Conservation (phyloP, 1,284 basidiomycete genomes). For the Boletus semigastroideus region DNA sequence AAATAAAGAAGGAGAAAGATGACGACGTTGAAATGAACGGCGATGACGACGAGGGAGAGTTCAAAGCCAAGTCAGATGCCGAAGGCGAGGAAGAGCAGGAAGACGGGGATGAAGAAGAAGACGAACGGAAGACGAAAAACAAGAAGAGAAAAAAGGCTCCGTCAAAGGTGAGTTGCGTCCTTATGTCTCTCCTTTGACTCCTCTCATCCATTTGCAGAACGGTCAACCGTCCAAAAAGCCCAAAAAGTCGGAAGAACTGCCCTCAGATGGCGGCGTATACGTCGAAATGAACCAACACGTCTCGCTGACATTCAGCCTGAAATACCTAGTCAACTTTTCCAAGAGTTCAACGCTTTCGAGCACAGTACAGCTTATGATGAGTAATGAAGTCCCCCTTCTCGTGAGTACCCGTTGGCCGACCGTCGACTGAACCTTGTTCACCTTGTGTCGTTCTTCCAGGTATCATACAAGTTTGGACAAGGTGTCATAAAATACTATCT, state of each 20-base stretch:
- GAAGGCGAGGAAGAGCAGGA: constrained; percentile 58
- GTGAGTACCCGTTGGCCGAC: constrained; percentile 39
- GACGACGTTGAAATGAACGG: constrained; percentile 42
- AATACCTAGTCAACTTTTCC: constrained; percentile 97
- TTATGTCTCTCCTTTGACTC: not conserved
- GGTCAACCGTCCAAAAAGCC: constrained; percentile 50
- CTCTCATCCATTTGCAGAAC: constrained; percentile 38
- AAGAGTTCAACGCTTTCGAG: constrained; percentile 83
- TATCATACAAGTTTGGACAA: constrained; percentile 82
- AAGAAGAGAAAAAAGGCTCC: constrained; percentile 64
- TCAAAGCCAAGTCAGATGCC: constrained; percentile 46
- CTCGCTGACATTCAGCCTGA: constrained; percentile 92
- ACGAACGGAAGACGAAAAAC: constrained; percentile 43
- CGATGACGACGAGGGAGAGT: constrained; percentile 42
- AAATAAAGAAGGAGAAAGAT: constrained; percentile 46
- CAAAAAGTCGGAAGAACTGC: constrained; percentile 52
- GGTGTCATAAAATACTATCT: constrained; percentile 86
- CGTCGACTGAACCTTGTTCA: constrained; percentile 9
- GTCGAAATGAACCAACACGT: constrained; percentile 89
- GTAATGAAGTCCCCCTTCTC: constrained; percentile 87
- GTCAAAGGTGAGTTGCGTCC: constrained; percentile 45
- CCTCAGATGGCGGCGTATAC: constrained; percentile 55
- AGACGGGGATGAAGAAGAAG: constrained; percentile 48
- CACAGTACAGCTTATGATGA: constrained; percentile 82
- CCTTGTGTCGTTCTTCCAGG: constrained; percentile 42